These are phyloP conservation scores for Sclerospora graminicola DNA, from an alignment of 352 stramenopile genomes.

Conservation along the genomic window DNA sequence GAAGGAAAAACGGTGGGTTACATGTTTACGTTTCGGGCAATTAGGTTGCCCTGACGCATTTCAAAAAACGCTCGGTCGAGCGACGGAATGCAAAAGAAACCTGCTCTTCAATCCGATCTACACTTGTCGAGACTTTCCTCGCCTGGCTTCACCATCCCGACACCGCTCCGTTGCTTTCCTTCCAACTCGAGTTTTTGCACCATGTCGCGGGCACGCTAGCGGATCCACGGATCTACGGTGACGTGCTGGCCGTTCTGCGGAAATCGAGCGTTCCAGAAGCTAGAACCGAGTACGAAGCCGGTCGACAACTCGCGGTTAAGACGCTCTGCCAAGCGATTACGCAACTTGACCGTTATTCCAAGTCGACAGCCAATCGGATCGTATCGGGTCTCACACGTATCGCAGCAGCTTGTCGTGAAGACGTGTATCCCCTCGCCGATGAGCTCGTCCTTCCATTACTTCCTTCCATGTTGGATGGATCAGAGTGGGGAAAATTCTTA, in stretches of 20 bases:
- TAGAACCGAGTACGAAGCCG: slow-evolving; percentile 16
- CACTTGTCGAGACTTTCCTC: slow-evolving; percentile 54
- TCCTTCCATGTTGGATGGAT: slow-evolving; percentile 33
- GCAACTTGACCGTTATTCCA: slow-evolving; percentile 66
- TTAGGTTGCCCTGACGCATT: background rate
- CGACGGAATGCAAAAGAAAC: slow-evolving; percentile 32
- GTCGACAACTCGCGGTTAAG: slow-evolving; percentile 21
- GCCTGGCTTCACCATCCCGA: slow-evolving; percentile 53
- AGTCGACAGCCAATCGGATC: slow-evolving; percentile 52
- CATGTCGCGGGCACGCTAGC: slow-evolving; percentile 53
- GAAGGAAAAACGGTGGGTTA: background rate
- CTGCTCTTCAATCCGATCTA: slow-evolving; percentile 48
- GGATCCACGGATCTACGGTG: slow-evolving; percentile 59
- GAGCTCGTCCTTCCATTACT: slow-evolving; percentile 36
- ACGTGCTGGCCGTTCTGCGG: slow-evolving; percentile 37
- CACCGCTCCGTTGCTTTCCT: slow-evolving; percentile 15
- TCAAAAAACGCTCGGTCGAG: slow-evolving; percentile 23
- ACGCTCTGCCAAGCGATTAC: slow-evolving; percentile 37
- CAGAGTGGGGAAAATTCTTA: slow-evolving; percentile 37
- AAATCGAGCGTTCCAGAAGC: slow-evolving; percentile 18
- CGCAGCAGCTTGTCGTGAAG: slow-evolving; percentile 26
- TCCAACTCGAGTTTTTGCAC: slow-evolving; percentile 37
- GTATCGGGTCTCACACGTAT: slow-evolving; percentile 41
- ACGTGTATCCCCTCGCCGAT: slow-evolving; percentile 32
- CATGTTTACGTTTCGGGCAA: background rate